phyloP scores from a whole-genome alignment of 306 rosid genomes.

The Dryas alaskensis region DNA sequence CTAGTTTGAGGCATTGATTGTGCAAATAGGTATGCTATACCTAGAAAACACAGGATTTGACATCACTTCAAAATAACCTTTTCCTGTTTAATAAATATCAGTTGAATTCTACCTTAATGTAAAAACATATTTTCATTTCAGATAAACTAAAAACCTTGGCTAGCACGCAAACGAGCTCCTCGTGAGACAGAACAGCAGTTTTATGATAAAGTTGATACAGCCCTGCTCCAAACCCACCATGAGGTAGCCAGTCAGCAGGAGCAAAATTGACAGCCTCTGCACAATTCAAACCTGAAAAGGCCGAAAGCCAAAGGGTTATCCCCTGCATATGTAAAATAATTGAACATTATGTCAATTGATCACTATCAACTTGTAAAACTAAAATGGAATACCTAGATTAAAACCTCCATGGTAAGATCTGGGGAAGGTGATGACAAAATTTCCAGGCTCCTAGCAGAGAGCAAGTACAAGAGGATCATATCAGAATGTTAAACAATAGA shows the following conservation, averaged over 20 bases:
- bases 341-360: conserved; percentile 21
- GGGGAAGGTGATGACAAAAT: conserved; percentile 96
- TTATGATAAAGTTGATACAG: conserved; percentile 80
- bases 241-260: conserved; percentile 98
- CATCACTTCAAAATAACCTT: background rate
- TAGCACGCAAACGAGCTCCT: conserved; percentile 87
- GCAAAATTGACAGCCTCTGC: conserved; percentile 99
- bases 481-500: conserved; percentile 14
- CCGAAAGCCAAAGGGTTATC: conserved; percentile 22
- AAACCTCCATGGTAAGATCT: conserved; percentile 96
- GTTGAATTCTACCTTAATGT: background rate
- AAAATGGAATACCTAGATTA: conserved; percentile 72
- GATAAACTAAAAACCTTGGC: conserved; percentile 63
- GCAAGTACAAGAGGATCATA: conserved; percentile 31
- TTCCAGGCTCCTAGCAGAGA: conserved; percentile 84
- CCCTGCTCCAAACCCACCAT: conserved; percentile 92
- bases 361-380: conserved; percentile 19
- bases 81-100: background rate
- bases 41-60: background rate
- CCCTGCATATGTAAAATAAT: conserved; percentile 12
- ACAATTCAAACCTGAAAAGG: conserved; percentile 80
- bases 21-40: background rate
- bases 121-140: conserved; percentile 1
- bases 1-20: background rate
- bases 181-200: conserved; percentile 90